Conservation (phyloP, 371 early-diverging fungal species). For the Cokeromyces recurvatus region DNA sequence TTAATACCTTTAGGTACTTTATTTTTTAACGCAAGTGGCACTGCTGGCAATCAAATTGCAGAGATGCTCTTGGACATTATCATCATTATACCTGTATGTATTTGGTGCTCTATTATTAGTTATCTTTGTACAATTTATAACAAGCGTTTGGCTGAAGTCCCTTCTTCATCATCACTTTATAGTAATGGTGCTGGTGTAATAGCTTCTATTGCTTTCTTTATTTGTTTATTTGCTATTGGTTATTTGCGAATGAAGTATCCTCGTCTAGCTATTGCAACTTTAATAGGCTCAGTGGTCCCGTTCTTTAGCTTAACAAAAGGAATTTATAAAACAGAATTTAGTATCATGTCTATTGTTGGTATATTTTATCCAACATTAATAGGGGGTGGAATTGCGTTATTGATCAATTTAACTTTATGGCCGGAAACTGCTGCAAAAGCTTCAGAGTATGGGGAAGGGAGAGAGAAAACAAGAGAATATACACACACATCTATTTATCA, state of each 20-base stretch:
- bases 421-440: conserved; percentile 41
- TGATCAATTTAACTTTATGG: conserved; percentile 32
- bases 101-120: conserved; percentile 24
- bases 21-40: conserved; percentile 35
- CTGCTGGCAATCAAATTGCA: conserved; percentile 32
- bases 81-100: conserved; percentile 22
- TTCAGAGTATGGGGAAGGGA: conserved; percentile 35
- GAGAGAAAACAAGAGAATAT: too few relatives aligned
- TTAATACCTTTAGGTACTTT: conserved; percentile 30
- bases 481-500: too few relatives aligned
- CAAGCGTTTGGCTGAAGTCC: not conserved
- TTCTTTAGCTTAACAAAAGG: conserved; percentile 35
- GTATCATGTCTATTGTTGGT: conserved; percentile 23
- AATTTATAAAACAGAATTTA: conserved; percentile 21
- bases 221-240: conserved; percentile 25
- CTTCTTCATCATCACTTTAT: conserved; percentile 25
- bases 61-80: conserved; percentile 28
- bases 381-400: conserved; percentile 32
- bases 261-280: conserved; percentile 28
- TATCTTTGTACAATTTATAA: conserved; percentile 37
- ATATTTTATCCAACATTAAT: conserved; percentile 33
- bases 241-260: conserved; percentile 37
- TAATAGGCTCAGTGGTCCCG: conserved; percentile 29
- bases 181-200: conserved; percentile 36
- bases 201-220: conserved; percentile 27